phyloP scores from a whole-genome alignment of 805 yeast species.

The Schwanniomyces vanrijiae region DNA sequence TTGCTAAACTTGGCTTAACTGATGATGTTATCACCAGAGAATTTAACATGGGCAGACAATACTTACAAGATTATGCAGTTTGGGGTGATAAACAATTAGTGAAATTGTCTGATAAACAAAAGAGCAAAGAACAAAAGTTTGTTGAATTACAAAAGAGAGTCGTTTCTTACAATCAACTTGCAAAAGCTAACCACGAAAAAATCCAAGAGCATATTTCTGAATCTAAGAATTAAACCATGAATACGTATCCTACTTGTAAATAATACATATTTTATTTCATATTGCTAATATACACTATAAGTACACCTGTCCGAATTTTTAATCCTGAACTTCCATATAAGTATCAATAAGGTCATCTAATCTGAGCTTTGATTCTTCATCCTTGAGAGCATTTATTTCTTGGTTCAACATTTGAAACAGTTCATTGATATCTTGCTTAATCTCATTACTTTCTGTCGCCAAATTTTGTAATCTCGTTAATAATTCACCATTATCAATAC shows the following conservation, averaged over 20 bases:
- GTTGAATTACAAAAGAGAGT: slow-evolving; percentile 41
- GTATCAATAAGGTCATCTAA: slow-evolving; percentile 24
- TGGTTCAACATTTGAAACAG: slow-evolving; percentile 21
- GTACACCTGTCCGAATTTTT: neutral
- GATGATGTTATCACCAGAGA: slow-evolving; percentile 78
- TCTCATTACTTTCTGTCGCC: slow-evolving; percentile 17
- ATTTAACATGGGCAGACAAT: slow-evolving; percentile 75
- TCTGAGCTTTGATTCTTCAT: slow-evolving; percentile 16
- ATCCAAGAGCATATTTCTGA: slow-evolving; percentile 6
- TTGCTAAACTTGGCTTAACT: slow-evolving; percentile 82
- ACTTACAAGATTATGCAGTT: slow-evolving; percentile 74
- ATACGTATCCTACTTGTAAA: neutral
- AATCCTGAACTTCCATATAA: slow-evolving; percentile 2
- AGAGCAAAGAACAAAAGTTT: slow-evolving; percentile 27
- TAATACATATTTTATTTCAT: neutral
- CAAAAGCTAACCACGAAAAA: slow-evolving; percentile 32
- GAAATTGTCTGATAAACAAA: slow-evolving; percentile 40
- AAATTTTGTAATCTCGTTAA: slow-evolving; percentile 20
- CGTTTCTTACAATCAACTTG: slow-evolving; percentile 35
- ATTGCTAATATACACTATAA: slow-evolving; percentile 2
- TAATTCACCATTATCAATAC: slow-evolving; percentile 32
- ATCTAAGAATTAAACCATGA: slow-evolving; percentile 1
- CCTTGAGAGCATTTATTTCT: slow-evolving; percentile 17
- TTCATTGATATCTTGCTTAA: slow-evolving; percentile 19
- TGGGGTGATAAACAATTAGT: slow-evolving; percentile 74